phyloP scores from a whole-genome alignment of 2,329 filamentous ascomycete species.

The Trichoderma aggressivum region DNA sequence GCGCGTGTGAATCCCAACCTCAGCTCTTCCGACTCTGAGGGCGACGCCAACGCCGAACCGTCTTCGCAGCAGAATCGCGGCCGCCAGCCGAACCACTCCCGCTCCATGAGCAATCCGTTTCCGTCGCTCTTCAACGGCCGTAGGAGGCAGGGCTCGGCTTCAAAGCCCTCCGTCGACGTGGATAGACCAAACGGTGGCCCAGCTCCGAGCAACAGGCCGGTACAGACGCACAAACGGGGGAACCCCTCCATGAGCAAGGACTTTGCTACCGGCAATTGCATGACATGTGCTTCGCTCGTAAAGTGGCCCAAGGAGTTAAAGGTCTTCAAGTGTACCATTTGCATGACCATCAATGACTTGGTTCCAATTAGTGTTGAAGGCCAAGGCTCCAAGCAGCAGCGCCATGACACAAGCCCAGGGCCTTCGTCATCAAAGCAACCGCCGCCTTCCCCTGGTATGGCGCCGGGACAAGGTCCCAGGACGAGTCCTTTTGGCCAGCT shows the following conservation, averaged over 20 bases:
- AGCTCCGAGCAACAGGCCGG: conserved; percentile 21
- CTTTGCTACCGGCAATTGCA: conserved; percentile 69
- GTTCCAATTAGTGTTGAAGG: conserved; percentile 27
- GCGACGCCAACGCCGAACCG: conserved; percentile 31
- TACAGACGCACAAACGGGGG: conserved; percentile 32
- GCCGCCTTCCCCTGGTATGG: conserved; percentile 14
- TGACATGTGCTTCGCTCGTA: conserved; percentile 79
- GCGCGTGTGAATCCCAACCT: conserved; percentile 34
- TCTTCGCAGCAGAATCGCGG: conserved; percentile 22
- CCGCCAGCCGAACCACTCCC: conserved; percentile 27
- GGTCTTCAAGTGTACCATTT: conserved; percentile 79
- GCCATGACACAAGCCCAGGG: conserved; percentile 25
- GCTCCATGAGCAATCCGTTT: conserved; percentile 79
- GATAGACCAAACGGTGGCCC: conserved; percentile 29
- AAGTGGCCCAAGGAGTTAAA: conserved; percentile 72
- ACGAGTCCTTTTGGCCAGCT: conserved; percentile 5
- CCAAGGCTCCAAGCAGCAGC: conserved; percentile 24
- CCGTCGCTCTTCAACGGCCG: conserved; percentile 64
- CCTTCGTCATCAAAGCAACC: neutral
- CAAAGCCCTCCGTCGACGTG: conserved; percentile 33
- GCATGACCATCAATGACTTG: conserved; percentile 80
- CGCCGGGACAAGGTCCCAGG: conserved; percentile 3
- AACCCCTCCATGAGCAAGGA: conserved; percentile 47
- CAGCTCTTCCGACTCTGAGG: conserved; percentile 43
- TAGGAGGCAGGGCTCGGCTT: conserved; percentile 48